Evolutionary conservation across 805 yeast genomes (phyloP).

Genomic region (Wickerhamiella siamensis): DNA sequence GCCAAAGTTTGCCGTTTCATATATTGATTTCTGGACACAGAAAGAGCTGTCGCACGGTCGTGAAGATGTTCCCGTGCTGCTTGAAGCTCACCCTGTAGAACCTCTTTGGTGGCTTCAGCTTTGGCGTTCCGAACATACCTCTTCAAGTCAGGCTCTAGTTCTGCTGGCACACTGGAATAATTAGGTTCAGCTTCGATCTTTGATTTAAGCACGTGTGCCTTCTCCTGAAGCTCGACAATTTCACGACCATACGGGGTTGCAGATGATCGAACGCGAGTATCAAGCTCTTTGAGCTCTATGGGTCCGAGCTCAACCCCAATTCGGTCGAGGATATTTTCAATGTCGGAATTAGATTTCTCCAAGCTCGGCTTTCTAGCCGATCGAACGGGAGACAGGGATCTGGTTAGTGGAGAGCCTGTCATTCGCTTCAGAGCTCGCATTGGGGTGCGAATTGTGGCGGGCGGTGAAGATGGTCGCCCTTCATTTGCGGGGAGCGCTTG

Average conservation of each 20-base stretch:
- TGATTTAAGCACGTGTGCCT: not conserved
- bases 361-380: not conserved
- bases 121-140: no score
- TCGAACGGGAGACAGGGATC: not conserved
- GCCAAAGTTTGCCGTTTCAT: not conserved
- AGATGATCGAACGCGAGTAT: not conserved
- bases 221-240: not conserved
- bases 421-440: no score
- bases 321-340: not conserved
- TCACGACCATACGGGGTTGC: not conserved
- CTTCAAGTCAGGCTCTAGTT: not conserved
- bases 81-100: not conserved
- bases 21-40: not conserved
- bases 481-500: not conserved
- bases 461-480: no score
- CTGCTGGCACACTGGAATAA: not conserved
- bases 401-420: not conserved
- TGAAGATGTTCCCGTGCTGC: not conserved
- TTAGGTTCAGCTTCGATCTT: not conserved
- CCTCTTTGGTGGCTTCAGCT: not conserved
- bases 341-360: not conserved
- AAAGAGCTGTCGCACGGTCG: no score
- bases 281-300: not conserved
- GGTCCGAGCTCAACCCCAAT: not conserved
- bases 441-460: no score